phyloP scores from a whole-genome alignment of 2,329 filamentous ascomycete species.

The Arthrobotrys iridis region DNA sequence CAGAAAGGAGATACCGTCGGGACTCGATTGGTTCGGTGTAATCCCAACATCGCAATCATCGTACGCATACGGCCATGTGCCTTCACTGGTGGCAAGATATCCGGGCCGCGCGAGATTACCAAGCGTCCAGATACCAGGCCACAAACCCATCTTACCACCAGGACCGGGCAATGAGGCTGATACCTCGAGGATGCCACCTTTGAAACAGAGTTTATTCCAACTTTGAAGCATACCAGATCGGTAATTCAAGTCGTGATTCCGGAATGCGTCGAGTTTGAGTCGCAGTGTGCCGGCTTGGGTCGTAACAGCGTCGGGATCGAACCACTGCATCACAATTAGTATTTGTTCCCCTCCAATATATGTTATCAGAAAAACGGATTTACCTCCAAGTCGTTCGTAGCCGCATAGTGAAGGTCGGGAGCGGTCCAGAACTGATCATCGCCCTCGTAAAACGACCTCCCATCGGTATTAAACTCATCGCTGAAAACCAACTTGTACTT shows the following conservation, averaged over 20 bases:
- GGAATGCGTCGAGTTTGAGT: conserved; percentile 72
- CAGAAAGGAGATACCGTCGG: conserved; percentile 73
- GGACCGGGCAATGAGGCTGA: conserved; percentile 46
- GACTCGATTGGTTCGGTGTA: conserved; percentile 75
- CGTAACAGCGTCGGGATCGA: conserved; percentile 74
- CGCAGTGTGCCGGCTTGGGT: conserved; percentile 72
- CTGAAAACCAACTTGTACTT: conserved; percentile 67
- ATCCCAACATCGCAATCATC: conserved; percentile 77
- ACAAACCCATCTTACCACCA: conserved; percentile 48
- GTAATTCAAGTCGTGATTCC: conserved; percentile 74
- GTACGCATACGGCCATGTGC: conserved; percentile 79
- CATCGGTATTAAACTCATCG: conserved; percentile 68
- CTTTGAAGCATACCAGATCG: conserved; percentile 78
- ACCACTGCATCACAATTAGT: conserved; percentile 67
- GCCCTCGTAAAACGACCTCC: conserved; percentile 68
- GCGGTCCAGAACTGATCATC: conserved; percentile 69
- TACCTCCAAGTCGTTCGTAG: conserved; percentile 65
- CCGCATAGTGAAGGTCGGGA: conserved; percentile 68
- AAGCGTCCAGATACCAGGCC: conserved; percentile 74
- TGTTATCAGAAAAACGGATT: not conserved
- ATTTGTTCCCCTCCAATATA: not conserved
- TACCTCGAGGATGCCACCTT: conserved; percentile 72
- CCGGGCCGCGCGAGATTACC: conserved; percentile 77
- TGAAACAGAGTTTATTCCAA: conserved; percentile 79
- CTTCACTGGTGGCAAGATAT: conserved; percentile 75